Conservation (phyloP, 495 filamentous ascomycete genomes). For the Aspergillus affinis region DNA sequence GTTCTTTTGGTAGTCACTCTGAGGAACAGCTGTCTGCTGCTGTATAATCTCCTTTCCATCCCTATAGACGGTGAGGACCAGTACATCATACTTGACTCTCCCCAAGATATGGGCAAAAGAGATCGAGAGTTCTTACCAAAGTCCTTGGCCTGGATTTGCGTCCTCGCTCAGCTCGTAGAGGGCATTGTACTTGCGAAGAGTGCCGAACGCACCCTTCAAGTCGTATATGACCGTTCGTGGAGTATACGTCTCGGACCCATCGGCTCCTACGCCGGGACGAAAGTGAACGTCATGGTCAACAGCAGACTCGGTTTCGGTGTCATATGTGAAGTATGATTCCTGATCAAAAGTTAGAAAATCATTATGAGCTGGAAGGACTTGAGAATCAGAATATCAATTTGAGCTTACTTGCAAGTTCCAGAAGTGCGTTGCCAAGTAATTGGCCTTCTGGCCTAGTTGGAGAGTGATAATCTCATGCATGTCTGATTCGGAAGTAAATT, state of each 20-base stretch:
- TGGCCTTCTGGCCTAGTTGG: conserved; percentile 88
- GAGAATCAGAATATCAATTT: not conserved
- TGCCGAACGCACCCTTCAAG: conserved; percentile 88
- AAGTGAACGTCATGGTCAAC: conserved; percentile 94
- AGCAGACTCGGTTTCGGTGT: conserved; percentile 60
- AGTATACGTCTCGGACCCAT: conserved; percentile 85
- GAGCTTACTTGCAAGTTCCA: conserved; percentile 84
- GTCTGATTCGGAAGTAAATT: conserved; percentile 1
- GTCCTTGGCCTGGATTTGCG: conserved; percentile 43
- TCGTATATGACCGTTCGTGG: conserved; percentile 94
- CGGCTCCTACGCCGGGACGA: conserved; percentile 73
- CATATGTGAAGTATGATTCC: conserved; percentile 98
- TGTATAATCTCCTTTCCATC: conserved; percentile 68
- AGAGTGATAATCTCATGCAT: conserved; percentile 98
- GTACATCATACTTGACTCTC: not conserved
- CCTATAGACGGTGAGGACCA: conserved; percentile 43
- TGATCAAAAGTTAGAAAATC: conserved; percentile 22
- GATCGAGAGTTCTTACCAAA: conserved; percentile 53
- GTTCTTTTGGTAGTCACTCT: conserved; percentile 71
- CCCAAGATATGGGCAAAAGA: not conserved
- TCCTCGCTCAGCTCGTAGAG: conserved; percentile 73
- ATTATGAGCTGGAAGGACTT: not conserved
- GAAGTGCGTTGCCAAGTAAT: conserved; percentile 95
- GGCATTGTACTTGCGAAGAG: conserved; percentile 81
- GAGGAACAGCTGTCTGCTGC: conserved; percentile 61